Base-by-base conservation (phyloP, 805 yeast species). In the Candida andamanensis region DNA sequence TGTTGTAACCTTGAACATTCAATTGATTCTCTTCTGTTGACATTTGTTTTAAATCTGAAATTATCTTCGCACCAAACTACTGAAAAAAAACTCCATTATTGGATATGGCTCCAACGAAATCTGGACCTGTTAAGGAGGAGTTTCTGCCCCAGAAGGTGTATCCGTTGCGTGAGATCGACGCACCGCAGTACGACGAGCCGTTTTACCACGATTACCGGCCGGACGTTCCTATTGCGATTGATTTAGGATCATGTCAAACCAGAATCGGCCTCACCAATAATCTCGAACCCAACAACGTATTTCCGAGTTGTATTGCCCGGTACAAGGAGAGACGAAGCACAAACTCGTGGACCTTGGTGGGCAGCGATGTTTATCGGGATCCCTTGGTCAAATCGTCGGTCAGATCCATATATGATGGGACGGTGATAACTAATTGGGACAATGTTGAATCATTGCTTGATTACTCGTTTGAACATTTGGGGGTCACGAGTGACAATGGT, bases 341-440 rank as follows among this genome's bases (percentile, higher is more conserved):
- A 37, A 67, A 62, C 37, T 67, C 78, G 4, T 69, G 82, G 43
- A 76, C 92, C 0, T 68, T 84, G 36, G 78, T 85, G 3, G 99
- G 99, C 2, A 76, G 82, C 46, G 97, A 90, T 53, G 75, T 78
- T 13, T 76, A 68, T 48, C 50, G 83, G 18, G 97, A 89, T 46
- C 71, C 79, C 6, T 60, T 81, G 2, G 72, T 83, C 28, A 73
- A 79, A 40, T 68, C 84, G 12, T 79, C 80, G 33, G 72, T 85
- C 20, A 78, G 75, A 46, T 66, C 85, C 4, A 95, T 97, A 0
- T 90, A 74, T 50, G 98, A 92, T 54, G 95, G 95, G 0, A 74
- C 85, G 4, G 62, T 86, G 44, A 66, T 92, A 21, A 80, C 94
- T 16, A 94, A 89, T 54, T 94, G 97, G 97, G 97, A 92, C 36